Conservation (phyloP, 2,329 filamentous ascomycete genomes). For the Purpureocillium takamizusanense region DNA sequence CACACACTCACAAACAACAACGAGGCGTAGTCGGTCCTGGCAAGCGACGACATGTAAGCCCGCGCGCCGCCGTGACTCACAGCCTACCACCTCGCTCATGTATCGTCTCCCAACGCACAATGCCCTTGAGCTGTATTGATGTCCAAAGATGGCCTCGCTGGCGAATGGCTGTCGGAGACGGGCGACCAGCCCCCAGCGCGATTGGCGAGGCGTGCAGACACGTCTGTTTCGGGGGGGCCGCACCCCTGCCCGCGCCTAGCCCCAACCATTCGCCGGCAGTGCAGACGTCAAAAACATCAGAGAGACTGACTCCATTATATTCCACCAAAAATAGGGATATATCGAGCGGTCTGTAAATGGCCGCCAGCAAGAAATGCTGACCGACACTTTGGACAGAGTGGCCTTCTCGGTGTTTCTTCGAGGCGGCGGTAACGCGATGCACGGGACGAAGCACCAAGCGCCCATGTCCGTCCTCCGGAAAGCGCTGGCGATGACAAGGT, state of each 20-base stretch:
- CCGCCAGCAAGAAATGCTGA: conserved; percentile 1
- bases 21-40: too few species aligned
- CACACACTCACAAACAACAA: too few species aligned
- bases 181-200: not conserved
- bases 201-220: conserved; percentile 10
- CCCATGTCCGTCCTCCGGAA: too few species aligned
- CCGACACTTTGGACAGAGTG: conserved; percentile 5
- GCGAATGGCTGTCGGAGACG: conserved; percentile 10
- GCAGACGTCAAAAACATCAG: conserved; percentile 1
- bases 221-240: conserved; percentile 3
- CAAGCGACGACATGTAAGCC: too few species aligned
- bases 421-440: too few species aligned
- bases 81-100: too few species aligned
- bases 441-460: too few species aligned
- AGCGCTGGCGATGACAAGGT: too few species aligned
- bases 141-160: conserved; percentile 11
- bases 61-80: not conserved
- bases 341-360: not conserved
- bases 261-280: not conserved
- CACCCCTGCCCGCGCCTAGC: not conserved
- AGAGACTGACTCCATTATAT: not conserved
- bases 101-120: too few species aligned
- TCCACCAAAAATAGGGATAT: conserved; percentile 2
- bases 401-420: not conserved
- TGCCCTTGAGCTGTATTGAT: conserved; percentile 12